Percentiles rank a stretch among this genome's conserved stretches.
Conservation (phyloP, 2,329 filamentous ascomycete genomes). For the Claviceps humidiphila region DNA sequence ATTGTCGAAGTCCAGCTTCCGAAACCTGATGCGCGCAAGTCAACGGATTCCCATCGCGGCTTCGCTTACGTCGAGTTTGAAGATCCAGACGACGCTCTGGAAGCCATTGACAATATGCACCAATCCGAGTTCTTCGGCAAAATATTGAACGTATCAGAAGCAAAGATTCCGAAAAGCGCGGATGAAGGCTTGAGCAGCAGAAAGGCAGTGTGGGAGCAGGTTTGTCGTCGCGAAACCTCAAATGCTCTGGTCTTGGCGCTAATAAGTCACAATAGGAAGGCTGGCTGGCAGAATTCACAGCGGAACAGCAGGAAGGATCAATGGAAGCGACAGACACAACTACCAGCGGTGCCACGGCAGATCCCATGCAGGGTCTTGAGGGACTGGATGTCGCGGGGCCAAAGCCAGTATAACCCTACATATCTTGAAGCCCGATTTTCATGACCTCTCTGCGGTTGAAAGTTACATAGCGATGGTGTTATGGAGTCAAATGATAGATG, state of each 20-base stretch:
- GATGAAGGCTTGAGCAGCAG: slow-evolving; percentile 84
- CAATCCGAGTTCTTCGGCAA: slow-evolving; percentile 89
- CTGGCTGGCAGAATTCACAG: slow-evolving; percentile 80
- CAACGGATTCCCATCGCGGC: slow-evolving; percentile 69
- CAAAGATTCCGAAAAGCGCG: slow-evolving; percentile 80
- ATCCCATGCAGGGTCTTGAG: slow-evolving; percentile 94
- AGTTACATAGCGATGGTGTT: slow-evolving; percentile 35
- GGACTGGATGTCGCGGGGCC: slow-evolving; percentile 89
- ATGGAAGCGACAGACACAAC: slow-evolving; percentile 9
- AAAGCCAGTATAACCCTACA: slow-evolving; percentile 48
- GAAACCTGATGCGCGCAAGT: slow-evolving; percentile 70
- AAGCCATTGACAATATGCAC: slow-evolving; percentile 99
- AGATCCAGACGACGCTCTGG: slow-evolving; percentile 68
- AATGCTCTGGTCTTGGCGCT: not conserved
- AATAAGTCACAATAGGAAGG: slow-evolving; percentile 53
- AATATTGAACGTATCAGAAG: slow-evolving; percentile 80
- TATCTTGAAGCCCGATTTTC: slow-evolving; percentile 1
- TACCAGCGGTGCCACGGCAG: slow-evolving; percentile 43
- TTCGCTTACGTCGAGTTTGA: slow-evolving; percentile 98
- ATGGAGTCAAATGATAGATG: slow-evolving; percentile 12
- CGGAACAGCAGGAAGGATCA: slow-evolving; percentile 55
- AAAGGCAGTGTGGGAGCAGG: slow-evolving; percentile 95
- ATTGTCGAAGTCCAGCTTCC: slow-evolving; percentile 84
- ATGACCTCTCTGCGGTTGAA: slow-evolving; percentile 9
- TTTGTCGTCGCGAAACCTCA: slow-evolving; percentile 28